A percentile compares a stretch with the other conserved stretches of the same genome.
phyloP scores from a whole-genome alignment of 371 early-diverging fungal genomes.

The Quaeritorhiza haematococci region DNA sequence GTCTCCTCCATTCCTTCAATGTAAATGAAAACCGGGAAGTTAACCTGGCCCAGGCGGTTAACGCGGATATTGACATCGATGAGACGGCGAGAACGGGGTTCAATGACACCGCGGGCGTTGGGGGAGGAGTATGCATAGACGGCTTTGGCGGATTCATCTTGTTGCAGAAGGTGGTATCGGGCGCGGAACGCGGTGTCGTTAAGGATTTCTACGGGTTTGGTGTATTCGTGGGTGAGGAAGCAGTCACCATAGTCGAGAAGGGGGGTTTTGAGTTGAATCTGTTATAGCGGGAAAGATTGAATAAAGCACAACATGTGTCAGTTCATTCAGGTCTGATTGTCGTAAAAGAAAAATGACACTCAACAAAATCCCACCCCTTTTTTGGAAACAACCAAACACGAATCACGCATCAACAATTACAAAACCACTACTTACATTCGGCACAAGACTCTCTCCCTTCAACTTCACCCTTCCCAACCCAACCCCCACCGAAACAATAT shows the following conservation, averaged over 20 bases:
- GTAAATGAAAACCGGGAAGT: slow-evolving; percentile 33
- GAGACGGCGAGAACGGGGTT: slow-evolving; percentile 21
- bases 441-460: slow-evolving; percentile 37
- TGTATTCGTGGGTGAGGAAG: slow-evolving; percentile 32
- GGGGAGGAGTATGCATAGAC: slow-evolving; percentile 32
- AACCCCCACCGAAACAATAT: slow-evolving; percentile 37
- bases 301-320: too few species aligned
- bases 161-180: slow-evolving; percentile 29
- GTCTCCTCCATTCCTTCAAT: slow-evolving; percentile 30
- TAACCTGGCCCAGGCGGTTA: slow-evolving; percentile 36
- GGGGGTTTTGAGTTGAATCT: slow-evolving; percentile 29
- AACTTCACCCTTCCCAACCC: slow-evolving; percentile 29
- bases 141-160: slow-evolving; percentile 35
- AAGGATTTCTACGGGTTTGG: slow-evolving; percentile 21
- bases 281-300: too few species aligned
- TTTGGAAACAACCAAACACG: too few species aligned
- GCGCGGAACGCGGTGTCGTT: slow-evolving; percentile 40
- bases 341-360: too few species aligned
- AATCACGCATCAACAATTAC: background rate
- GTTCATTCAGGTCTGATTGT: too few species aligned
- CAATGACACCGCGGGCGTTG: slow-evolving; percentile 32
- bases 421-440: slow-evolving; percentile 24
- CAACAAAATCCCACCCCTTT: too few species aligned
- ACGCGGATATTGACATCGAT: slow-evolving; percentile 32
- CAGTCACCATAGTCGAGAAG: slow-evolving; percentile 35